Conservation (phyloP, 2,329 filamentous ascomycete genomes). For the Curvularia lunata region DNA sequence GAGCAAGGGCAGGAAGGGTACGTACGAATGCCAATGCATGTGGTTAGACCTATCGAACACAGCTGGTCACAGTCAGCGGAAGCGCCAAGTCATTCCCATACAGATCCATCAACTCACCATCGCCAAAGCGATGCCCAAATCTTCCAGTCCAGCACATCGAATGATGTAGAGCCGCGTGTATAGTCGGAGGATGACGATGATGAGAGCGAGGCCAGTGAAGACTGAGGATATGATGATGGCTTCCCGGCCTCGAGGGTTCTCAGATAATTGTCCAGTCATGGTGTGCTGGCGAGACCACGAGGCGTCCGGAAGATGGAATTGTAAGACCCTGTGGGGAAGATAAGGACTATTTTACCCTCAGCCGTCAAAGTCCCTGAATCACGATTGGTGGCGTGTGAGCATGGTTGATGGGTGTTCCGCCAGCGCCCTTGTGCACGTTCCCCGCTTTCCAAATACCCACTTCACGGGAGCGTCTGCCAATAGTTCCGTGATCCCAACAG, state of each 20-base stretch:
- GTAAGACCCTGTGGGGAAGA: conserved; percentile 6
- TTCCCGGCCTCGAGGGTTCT: conserved; percentile 33
- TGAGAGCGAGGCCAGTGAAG: conserved; percentile 35
- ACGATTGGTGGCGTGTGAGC: conserved; percentile 7
- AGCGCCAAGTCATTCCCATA: neutral
- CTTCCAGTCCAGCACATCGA: conserved; percentile 37
- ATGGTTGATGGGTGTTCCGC: conserved; percentile 8
- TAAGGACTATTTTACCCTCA: conserved; percentile 12
- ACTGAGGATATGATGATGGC: conserved; percentile 32
- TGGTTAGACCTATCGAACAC: conserved; percentile 37
- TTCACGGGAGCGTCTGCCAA: conserved; percentile 10
- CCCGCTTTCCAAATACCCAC: conserved; percentile 10
- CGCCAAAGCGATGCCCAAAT: conserved; percentile 35
- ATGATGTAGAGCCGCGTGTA: conserved; percentile 43
- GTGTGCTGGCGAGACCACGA: conserved; percentile 6
- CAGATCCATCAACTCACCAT: conserved; percentile 24
- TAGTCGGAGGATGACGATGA: conserved; percentile 34
- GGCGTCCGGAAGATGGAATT: conserved; percentile 5
- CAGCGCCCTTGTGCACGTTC: conserved; percentile 11
- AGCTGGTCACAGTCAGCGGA: neutral
- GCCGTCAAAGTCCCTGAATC: neutral
- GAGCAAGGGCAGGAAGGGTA: neutral
- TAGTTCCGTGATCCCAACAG: conserved; percentile 5
- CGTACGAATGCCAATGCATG: conserved; percentile 40
- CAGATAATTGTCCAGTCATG: conserved; percentile 12